Base-by-base conservation (phyloP, 176 grass and related monocot genomes). In the Triticum turgidum region DNA sequence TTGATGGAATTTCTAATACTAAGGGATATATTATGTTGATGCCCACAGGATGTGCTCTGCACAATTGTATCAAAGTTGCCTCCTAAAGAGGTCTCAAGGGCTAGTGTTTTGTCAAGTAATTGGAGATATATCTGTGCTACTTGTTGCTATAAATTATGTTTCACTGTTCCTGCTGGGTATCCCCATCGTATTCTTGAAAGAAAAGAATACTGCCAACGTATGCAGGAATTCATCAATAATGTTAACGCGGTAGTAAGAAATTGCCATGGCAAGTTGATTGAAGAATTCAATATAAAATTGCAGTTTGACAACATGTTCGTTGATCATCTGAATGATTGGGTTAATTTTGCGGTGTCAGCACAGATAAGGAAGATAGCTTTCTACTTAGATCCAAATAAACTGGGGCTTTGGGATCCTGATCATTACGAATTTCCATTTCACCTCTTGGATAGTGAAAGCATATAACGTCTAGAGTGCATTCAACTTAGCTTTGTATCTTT, bases 291-390 rank as follows among this genome's bases (percentile, higher is more conserved):
- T 21, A 25, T 77, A 49, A 58, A 56, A 21, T 77, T 79, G 4
- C 54, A 79, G 24, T 66, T 80, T 11, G 61, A 80, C 35, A 20
- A 8, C 24, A 66, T 80, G 61, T 14, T 65, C 15, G 4, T 65
- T 66, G 61, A 80, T 21, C 38, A 65, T 80, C 78, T 66, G 8
- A 45, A 80, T 47, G 45, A 66, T 32, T 80, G 78, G 61, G 38
- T 80, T 80, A 80, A 8, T 45, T 80, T 65, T 66, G 21, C 61
- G 14, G 35, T 66, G 3, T 64, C 37, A 66, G 45, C 61, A 29
- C 3, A 15, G n/a, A 7, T n/a, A 59, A 42, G 61, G 30, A 39
- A 14, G 34, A 18, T 79, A 63, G 11, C 77, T 14, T 17, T 80
- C 3, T 41, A 66, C 65, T 7, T 80, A 47, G 1, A 0, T 25